Base-by-base conservation (phyloP, 1,284 basidiomycete genomes). In the Cronartium quercuum region DNA sequence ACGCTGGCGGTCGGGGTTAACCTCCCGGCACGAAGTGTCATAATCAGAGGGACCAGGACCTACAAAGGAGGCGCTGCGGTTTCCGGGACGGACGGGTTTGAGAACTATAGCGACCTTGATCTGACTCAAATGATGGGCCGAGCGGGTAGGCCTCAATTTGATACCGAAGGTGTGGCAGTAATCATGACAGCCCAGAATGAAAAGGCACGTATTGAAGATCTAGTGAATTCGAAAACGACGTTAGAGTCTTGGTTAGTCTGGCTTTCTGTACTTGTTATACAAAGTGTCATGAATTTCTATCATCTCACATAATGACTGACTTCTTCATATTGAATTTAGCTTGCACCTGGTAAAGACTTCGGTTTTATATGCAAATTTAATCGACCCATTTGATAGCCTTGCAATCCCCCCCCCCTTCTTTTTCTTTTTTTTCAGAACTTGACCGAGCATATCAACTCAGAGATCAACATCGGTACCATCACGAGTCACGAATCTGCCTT, bases 371-470 rank as follows among this genome's bases (percentile, higher is more conserved):
- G 29, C 29, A 29, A 29, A 29, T 29, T 2, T 2, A 1, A 29
- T 29, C 29, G 29, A 29, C 29, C 29, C 29, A 29, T 29, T 29
- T 29, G 29, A 29, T 29, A 29, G 29, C 29, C 29, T 29, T 29
- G 2, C 29, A 29, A 29, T 29, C 29, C 1, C 29, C 55, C 13
- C 29, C 44, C 6, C 24, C 29, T 29, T 41, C 41, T 29, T 44
- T 38, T 15, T 62, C 18, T 7, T 42, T 29, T 66, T 29, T 12
- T 41, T 18, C 29, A 84, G 67, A 90, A 91, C 79, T 86, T 97
- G 10, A 84, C 88, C 1, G 94, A 96, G 81, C 92, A 96, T 81
- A 83, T 97, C 78, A 96, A 96, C 80, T 93, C 92, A 1, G 94
- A 97, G 83, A 90, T 96, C 68, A 89, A 89, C 0, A 85, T 96